A percentile compares a stretch with the other conserved stretches of the same genome.
Conservation (phyloP, 169 alveolate genomes). For the Theileria luwenshuni region DNA sequence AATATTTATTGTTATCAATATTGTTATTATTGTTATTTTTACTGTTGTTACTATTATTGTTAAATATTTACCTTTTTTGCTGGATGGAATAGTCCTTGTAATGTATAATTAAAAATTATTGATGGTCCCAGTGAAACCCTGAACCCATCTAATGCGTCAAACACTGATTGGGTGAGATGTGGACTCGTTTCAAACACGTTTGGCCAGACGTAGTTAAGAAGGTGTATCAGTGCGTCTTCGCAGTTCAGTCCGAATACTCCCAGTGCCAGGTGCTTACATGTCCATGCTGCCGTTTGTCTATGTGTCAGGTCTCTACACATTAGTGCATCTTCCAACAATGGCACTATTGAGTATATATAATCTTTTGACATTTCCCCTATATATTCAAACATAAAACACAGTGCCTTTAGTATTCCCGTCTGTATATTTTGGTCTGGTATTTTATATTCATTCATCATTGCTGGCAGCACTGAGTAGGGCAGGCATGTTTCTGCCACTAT, state of each 20-base stretch:
- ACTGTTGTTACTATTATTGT: not conserved
- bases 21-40: too few species aligned
- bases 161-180: conserved; percentile 94
- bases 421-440: conserved; percentile 98
- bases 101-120: conserved; percentile 90
- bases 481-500: conserved; percentile 99
- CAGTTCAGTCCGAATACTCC: conserved; percentile 93
- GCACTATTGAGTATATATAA: conserved; percentile 96
- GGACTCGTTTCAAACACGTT: conserved; percentile 99
- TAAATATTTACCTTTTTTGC: conserved; percentile 93
- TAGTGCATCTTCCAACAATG: conserved; percentile 98
- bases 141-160: conserved; percentile 98
- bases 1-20: not conserved
- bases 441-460: conserved; percentile 98
- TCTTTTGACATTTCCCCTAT: conserved; percentile 94
- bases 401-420: conserved; percentile 97
- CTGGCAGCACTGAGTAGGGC: conserved; percentile 99
- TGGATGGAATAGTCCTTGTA: conserved; percentile 99
- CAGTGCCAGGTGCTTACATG: conserved; percentile 96
- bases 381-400: conserved; percentile 99
- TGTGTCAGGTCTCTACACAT: conserved; percentile 99
- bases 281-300: conserved; percentile 98
- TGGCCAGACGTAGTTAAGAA: conserved; percentile 99
- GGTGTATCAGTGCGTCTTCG: conserved; percentile 96
- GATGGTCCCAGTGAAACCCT: conserved; percentile 98